A percentile compares a stretch with the other conserved stretches of the same genome.
phyloP scores from a whole-genome alignment of 768 basidiomycete species.

The Rhodotorula taiwanensis region DNA sequence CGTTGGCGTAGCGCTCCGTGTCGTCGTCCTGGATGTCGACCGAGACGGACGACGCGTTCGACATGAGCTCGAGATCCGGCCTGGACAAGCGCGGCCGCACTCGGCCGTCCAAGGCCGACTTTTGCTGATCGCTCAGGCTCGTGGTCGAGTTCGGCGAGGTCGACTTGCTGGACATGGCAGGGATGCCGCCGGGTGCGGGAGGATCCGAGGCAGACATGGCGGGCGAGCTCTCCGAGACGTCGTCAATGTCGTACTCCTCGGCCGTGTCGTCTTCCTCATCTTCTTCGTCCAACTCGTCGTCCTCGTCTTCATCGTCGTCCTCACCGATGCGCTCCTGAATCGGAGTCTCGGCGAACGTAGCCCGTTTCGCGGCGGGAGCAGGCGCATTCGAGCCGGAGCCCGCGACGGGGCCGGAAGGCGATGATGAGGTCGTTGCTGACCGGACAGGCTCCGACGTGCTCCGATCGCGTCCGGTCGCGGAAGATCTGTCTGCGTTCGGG shows the following conservation, averaged over 20 bases:
- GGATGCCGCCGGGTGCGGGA: background rate
- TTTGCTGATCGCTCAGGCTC: background rate
- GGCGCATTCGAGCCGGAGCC: background rate
- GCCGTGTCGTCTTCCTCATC: conserved; percentile 49
- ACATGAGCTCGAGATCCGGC: background rate
- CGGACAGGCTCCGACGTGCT: background rate
- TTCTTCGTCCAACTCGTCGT: conserved; percentile 43
- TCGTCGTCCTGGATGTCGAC: conserved; percentile 31
- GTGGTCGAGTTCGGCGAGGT: background rate
- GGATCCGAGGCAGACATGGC: conserved; percentile 8
- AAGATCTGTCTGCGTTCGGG: too few relatives aligned
- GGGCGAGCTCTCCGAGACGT: conserved; percentile 55
- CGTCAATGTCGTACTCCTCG: conserved; percentile 79
- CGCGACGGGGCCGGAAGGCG: too few relatives aligned
- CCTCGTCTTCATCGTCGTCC: conserved; percentile 29
- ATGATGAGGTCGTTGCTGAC: too few relatives aligned
- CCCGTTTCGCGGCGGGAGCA: background rate
- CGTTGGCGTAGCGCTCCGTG: conserved; percentile 11
- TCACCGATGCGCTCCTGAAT: background rate
- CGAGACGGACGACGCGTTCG: conserved; percentile 13
- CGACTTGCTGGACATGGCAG: background rate
- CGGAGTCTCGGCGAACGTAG: conserved; percentile 3
- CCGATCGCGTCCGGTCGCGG: too few relatives aligned
- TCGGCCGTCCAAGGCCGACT: background rate
- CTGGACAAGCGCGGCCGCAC: background rate